These are phyloP conservation scores for Lolium rigidum DNA, from an alignment of 176 grass and related monocot genomes.

Conservation along the genomic window DNA sequence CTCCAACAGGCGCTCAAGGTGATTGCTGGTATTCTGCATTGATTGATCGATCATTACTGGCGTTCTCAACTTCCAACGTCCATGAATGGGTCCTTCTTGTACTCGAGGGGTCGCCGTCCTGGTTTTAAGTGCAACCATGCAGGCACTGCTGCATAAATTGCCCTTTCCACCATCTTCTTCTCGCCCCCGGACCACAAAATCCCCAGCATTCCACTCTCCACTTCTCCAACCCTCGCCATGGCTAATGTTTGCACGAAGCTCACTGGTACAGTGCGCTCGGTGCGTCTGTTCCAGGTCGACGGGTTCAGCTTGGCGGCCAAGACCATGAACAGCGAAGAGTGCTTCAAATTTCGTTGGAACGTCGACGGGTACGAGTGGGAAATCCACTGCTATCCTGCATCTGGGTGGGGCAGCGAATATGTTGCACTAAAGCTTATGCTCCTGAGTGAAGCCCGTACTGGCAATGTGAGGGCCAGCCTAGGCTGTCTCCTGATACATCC, in stretches of 20 bases:
- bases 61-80: not conserved
- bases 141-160: not conserved
- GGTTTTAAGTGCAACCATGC: conserved; percentile 1
- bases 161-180: not conserved
- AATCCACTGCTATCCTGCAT: not conserved
- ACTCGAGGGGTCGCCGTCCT: not conserved
- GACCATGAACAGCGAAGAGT: not conserved
- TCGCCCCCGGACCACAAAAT: not conserved
- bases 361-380: not conserved
- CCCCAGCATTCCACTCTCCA: not conserved
- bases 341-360: not conserved
- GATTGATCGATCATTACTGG: not conserved
- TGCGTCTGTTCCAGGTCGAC: not conserved
- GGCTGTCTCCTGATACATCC: no score
- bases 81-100: not conserved
- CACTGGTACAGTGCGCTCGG: not conserved
- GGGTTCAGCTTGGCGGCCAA: not conserved
- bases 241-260: not conserved
- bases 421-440: not conserved
- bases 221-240: not conserved
- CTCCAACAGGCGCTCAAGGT: not conserved
- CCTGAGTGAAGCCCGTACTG: not conserved
- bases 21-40: not conserved
- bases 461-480: no score
- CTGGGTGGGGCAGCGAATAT: not conserved